Evolutionary conservation across 345 rosid species (phyloP).

Genomic region (Camelina neglecta): DNA sequence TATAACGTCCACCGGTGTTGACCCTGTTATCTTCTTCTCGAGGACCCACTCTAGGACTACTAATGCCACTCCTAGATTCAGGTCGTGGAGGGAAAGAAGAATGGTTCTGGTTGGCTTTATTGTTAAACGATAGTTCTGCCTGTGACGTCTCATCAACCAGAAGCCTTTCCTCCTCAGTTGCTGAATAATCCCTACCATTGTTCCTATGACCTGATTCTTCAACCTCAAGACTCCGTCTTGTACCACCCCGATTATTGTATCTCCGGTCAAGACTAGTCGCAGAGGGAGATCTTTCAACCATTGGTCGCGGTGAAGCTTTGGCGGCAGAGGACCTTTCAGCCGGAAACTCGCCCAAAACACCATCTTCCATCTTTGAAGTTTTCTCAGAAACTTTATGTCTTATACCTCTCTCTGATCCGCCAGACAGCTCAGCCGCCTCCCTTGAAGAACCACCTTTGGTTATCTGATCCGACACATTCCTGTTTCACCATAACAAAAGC

Average conservation of each 20-base stretch:
- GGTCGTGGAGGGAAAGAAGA: conserved; percentile 66
- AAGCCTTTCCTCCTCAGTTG: conserved; percentile 69
- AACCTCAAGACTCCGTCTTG: conserved; percentile 66
- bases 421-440: conserved; percentile 57
- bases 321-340: conserved; percentile 71
- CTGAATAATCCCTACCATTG: conserved; percentile 52
- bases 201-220: conserved; percentile 78
- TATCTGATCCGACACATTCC: conserved; percentile 62
- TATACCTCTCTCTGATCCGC: conserved; percentile 61
- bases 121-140: conserved; percentile 62
- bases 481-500: conserved; percentile 44
- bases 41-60: conserved; percentile 70
- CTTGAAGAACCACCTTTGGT: conserved; percentile 59
- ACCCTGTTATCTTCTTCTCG: conserved; percentile 72
- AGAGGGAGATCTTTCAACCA: conserved; percentile 83
- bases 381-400: conserved; percentile 67
- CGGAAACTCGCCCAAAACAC: conserved; percentile 61
- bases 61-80: conserved; percentile 64
- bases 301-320: conserved; percentile 74
- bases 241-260: conserved; percentile 55
- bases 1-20: conserved; percentile 57
- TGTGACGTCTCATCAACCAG: conserved; percentile 63
- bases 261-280: conserved; percentile 80
- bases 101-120: conserved; percentile 59
- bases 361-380: conserved; percentile 65